Evolutionary conservation across 2,329 filamentous ascomycete genomes (phyloP), one percentile per base, ranked within the genome.

Genomic region (Aaosphaeria pasadenensis): DNA sequence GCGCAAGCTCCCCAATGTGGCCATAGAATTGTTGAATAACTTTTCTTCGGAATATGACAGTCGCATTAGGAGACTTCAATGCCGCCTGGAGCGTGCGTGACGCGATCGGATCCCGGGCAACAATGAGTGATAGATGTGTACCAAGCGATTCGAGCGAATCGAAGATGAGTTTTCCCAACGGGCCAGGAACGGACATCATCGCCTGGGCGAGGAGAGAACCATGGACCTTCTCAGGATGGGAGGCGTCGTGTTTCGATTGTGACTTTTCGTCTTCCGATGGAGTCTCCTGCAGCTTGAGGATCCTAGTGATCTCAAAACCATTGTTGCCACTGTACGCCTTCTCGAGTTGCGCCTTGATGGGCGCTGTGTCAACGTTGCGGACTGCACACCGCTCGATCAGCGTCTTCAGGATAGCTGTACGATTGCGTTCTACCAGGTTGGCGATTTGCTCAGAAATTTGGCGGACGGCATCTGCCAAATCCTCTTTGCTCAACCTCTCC

Each of bases 401-500:
- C 0, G 86, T 85, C 64, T 86, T 88, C 59, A 96, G 81, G 7
- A 96, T 86, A 47, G 87, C 85, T 51, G 88, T 88, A 41, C 92
- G 82, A 36, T 85, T 84, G 51, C 89, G 84, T 45, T 88, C 79
- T 6, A 96, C 80, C 6, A 97, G 77, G 43, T 81, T 81, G 0
- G 83, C 78, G 5, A 96, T 79, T 46, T 89, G 85, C 0, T 89
- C 86, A 4, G 86, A 69, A 47, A 95, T 87, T 59, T 85, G 79
- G 43, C 84, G 77, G 47, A 91, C 81, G 0, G 88, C 89, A 47
- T 83, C 82, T 39, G 85, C 77, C 6, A 99, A 77, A 62, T 96
- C 91, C 50, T 96, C 90, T 64, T 89, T 91, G 68, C 89, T 87
- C 7, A 97, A 77, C 46, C 94, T 83, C 65, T 90, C 88, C 39